Evolutionary conservation across 164 flowering plant species (phyloP).

Genomic region (Tetrastigma voinierianum): DNA sequence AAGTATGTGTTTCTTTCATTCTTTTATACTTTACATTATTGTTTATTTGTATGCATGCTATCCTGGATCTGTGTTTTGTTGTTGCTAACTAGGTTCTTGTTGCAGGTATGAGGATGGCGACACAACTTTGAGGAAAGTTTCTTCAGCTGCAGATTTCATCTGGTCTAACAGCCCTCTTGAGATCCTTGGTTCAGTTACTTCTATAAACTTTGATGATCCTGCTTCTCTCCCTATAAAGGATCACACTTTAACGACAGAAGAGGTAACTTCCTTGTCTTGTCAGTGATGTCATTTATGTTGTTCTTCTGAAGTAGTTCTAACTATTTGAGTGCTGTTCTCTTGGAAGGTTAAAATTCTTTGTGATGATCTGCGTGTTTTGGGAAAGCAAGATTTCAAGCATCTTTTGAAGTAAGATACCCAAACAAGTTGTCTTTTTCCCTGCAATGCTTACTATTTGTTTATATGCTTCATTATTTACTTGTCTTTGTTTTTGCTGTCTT

Average conservation of each 20-base stretch:
- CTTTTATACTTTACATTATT: constrained; percentile 1
- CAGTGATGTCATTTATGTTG: background rate
- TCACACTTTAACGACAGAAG: constrained; percentile 75
- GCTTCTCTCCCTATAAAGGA: constrained; percentile 61
- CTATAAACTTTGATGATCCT: constrained; percentile 71
- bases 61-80: background rate
- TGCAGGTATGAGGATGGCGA: constrained; percentile 82
- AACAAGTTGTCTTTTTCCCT: background rate
- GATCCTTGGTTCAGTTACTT: constrained; percentile 79
- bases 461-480: background rate
- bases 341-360: constrained; percentile 74
- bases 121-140: constrained; percentile 58
- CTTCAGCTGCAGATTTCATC: constrained; percentile 74
- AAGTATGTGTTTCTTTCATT: too few species aligned
- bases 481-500: too few species aligned
- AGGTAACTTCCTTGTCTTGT: constrained; percentile 43
- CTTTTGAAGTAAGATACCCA: constrained; percentile 71
- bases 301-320: background rate
- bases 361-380: constrained; percentile 84
- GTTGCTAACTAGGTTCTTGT: constrained; percentile 9
- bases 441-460: background rate
- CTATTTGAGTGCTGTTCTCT: constrained; percentile 2
- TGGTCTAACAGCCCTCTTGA: constrained; percentile 83
- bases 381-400: constrained; percentile 92
- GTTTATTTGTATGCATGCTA: background rate